A percentile compares a stretch with the other conserved stretches of the same genome.
Conservation (phyloP, 768 basidiomycete genomes). For the Rhodosporidiobolus sp. region DNA sequence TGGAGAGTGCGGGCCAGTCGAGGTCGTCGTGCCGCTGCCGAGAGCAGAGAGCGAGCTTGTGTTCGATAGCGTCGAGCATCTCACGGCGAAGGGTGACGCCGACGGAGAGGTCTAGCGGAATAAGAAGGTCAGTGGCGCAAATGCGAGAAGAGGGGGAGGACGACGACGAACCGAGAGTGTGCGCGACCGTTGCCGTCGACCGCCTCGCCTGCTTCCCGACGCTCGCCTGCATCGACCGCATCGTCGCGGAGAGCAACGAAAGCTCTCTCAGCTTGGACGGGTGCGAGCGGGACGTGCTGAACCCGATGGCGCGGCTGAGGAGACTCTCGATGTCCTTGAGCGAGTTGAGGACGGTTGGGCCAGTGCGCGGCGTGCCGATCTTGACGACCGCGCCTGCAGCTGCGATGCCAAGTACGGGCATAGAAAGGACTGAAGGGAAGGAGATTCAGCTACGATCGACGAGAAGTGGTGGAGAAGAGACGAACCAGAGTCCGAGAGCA, state of each 20-base stretch:
- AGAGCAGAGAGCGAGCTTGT: conserved; percentile 60
- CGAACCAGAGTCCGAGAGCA: conserved; percentile 85
- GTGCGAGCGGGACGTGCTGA: conserved; percentile 61
- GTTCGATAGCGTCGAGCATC: conserved; percentile 72
- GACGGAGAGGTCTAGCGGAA: conserved; percentile 62
- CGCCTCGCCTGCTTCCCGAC: conserved; percentile 61
- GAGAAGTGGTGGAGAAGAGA: conserved; percentile 28
- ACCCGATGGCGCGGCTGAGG: conserved; percentile 20
- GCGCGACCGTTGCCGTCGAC: conserved; percentile 59
- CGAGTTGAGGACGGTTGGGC: conserved; percentile 54
- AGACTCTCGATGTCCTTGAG: conserved; percentile 60
- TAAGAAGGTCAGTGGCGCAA: conserved; percentile 2
- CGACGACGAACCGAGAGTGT: conserved; percentile 58
- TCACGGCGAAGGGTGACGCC: conserved; percentile 80
- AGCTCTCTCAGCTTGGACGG: conserved; percentile 74
- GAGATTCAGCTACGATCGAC: not conserved
- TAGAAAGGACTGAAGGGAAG: conserved; percentile 16
- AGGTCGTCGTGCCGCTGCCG: conserved; percentile 65
- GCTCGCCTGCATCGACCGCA: conserved; percentile 74
- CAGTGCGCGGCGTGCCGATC: conserved; percentile 55
- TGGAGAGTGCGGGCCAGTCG: conserved; percentile 63
- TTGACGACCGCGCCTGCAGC: conserved; percentile 67
- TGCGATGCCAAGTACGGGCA: conserved; percentile 84
- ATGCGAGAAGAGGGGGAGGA: conserved; percentile 46
- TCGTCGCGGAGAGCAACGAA: conserved; percentile 55